Evolutionary conservation across 2,329 filamentous ascomycete genomes (phyloP), one percentile per base, ranked within the genome.

Genomic region (Graphiopsis chlorocephala): DNA sequence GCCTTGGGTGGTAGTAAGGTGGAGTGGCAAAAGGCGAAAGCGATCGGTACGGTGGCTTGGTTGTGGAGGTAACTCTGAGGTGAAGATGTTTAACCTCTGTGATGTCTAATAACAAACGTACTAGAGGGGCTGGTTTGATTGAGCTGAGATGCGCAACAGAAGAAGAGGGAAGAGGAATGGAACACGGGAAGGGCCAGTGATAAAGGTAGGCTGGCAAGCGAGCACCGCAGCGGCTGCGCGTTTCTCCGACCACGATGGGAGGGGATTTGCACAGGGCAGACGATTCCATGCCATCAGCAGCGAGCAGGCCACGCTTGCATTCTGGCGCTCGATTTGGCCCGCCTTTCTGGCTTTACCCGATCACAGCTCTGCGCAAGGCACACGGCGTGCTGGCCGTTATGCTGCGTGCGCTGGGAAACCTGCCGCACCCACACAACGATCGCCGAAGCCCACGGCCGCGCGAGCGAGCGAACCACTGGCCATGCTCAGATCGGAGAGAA

Each of bases 31-130:
- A 60, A 20, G 25, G 55, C 28, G 47, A 26, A 11, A 58, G 20
- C 23, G 53, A 14, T 25, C 1, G 31, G 26, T 56, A 50, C 45
- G 10, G 23, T 17, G 31, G 20, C 23, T 8, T 47, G 25, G 50
- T 14, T 59, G 14, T 33, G 38, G 42, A 23, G 20, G n/a, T 14
- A 45, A 26, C 55, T 17, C 11, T 55, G n/a, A 15, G 45, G 23
- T 38, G 31, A 57, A 47, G 33, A 50, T 12, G 53, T 26, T 61
- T 33, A 33, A 56, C 58, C 56, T 64, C 64, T 31, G 33, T 63
- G 29, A 56, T 67, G 66, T 67, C 66, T 67, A 67, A 67, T 67
- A 67, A 67, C 66, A 67, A 67, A 66, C 59, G 48, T 52, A 45
- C 26, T 55, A 45, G 60, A 62, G 60, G 59, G 59, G 47, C 48